Base-by-base conservation (phyloP, 768 basidiomycete species). In the Tephrocybe sp. region DNA sequence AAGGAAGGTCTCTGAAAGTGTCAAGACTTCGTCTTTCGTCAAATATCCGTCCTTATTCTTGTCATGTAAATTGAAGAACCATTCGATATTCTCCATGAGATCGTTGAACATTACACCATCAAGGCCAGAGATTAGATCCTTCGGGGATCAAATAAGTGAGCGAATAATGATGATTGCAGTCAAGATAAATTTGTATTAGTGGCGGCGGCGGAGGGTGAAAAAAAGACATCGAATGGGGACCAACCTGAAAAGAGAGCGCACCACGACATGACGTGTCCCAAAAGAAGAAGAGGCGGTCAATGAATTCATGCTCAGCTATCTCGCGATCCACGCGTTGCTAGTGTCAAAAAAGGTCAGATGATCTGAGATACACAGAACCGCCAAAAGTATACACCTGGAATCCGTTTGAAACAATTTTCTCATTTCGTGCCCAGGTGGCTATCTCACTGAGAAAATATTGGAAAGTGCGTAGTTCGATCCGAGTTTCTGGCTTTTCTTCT, bases 51-150 rank as follows among this genome's bases (percentile, higher is more conserved):
- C 97, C 58, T 92, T 92, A 66, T 99, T 89, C 69, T 94, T 94
- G 69, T 94, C 93, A 54, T 95, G 91, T 42, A 98, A 66, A 58
- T 87, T 88, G 70, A 98, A 97, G 71, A 98, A 95, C 95, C 95
- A 99, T 65, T 97, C 91, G 59, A 98, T 95, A 57, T 91, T 95
- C 49, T 94, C 91, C 97, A 98, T 97, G 56, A 99, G 70, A 65
- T 97, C 97, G 55, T 91, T 94, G 70, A 91, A 88, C 82, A 97
- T 90, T 38, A 97, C 89, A 2, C 86, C 86, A 57, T 97, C 87
- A 42, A 98, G 73, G 1, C 97, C 95, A 23, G 74, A 78, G 9
- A 98, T 86, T 11, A 98, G 73, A 63, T 98, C 94, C 90, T 97
- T 61, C 15, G 50, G 18, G 4, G 43, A 11, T 29, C 27, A 29